Percentiles rank a stretch among this genome's conserved stretches.
These are phyloP conservation scores for Rubroshorea leprosula DNA, from an alignment of 345 rosid species.

Conservation along the genomic window DNA sequence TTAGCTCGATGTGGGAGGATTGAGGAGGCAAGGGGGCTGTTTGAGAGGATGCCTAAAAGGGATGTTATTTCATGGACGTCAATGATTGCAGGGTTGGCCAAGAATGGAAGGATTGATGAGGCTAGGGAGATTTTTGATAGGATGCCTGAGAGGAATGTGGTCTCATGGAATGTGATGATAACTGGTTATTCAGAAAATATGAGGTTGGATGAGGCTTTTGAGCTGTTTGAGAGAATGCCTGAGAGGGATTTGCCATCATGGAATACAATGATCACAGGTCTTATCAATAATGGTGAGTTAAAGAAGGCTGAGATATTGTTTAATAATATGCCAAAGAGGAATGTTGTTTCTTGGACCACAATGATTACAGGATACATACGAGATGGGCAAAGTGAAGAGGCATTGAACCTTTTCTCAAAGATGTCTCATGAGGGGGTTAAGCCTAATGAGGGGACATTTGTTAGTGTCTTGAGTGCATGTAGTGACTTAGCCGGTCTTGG, in stretches of 20 bases:
- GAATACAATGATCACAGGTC: slow-evolving; percentile 72
- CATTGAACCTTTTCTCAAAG: slow-evolving; percentile 41
- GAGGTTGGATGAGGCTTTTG: slow-evolving; percentile 50
- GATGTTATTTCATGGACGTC: slow-evolving; percentile 77
- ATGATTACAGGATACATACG: slow-evolving; percentile 60
- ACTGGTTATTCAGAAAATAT: slow-evolving; percentile 58
- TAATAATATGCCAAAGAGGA: slow-evolving; percentile 45
- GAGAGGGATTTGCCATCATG: slow-evolving; percentile 60
- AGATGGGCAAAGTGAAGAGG: slow-evolving; percentile 48
- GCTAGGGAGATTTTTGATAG: slow-evolving; percentile 51
- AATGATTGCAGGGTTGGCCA: slow-evolving; percentile 52
- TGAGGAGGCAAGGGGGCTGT: slow-evolving; percentile 47
- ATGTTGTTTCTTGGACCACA: slow-evolving; percentile 71
- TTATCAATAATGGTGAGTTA: slow-evolving; percentile 43
- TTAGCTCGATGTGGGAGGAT: slow-evolving; percentile 48
- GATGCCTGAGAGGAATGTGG: slow-evolving; percentile 55
- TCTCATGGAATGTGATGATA: slow-evolving; percentile 78
- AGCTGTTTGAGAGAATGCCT: slow-evolving; percentile 50
- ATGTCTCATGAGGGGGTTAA: slow-evolving; percentile 43
- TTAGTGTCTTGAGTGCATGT: slow-evolving; percentile 57
- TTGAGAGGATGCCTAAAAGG: slow-evolving; percentile 47
- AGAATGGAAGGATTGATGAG: slow-evolving; percentile 52
- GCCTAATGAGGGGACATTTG: slow-evolving; percentile 61
- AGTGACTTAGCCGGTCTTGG: slow-evolving; percentile 58
- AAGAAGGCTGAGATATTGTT: slow-evolving; percentile 46